Evolutionary conservation across 2,329 filamentous ascomycete genomes (phyloP), one percentile per base, ranked within the genome.

Genomic region (Teratosphaeria epicoccoides): DNA sequence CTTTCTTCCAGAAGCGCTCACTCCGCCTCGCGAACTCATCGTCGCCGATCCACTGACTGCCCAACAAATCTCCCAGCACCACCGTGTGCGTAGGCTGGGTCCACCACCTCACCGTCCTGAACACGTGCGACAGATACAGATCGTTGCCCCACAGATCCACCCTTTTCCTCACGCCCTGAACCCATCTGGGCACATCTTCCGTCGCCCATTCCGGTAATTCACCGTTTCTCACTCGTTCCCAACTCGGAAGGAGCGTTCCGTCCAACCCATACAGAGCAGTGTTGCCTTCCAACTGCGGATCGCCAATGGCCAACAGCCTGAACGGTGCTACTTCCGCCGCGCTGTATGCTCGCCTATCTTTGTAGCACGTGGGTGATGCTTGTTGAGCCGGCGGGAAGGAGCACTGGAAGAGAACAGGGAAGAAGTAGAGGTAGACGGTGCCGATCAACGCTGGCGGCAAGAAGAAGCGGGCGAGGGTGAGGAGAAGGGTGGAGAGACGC

Each of bases 61-160:
- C 93, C 9, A 98, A 73, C 53, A 98, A 73, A 66, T 98, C 93
- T 2, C 93, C 93, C 3, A 98, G 75, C 0, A 97, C 89, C 0
- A 86, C 83, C 20, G 93, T 81, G 67, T 98, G 93, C 0, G 88
- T 94, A 7, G 93, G 93, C 14, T 75, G 72, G 0, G 85, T 80
- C 84, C 87, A 94, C 88, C 89, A 95, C 59, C 80, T 78, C 47
- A 95, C 70, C 0, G 83, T 86, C 14, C 88, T 80, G 70, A 94
- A 96, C 53, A 96, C 89, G 68, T 98, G 93, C 20, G 87, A 88
- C 26, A 98, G 79, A 69, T 97, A 98, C 64, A 83, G 87, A 70
- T 98, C 93, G 69, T 98, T 98, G 3, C 93, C 93, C 63, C 89
- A 80, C 1, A 96, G 79, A 68, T 98, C 93, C 59, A 98, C 68